These are phyloP conservation scores for Coniochaeta prunicola DNA, from an alignment of 2,329 filamentous ascomycete species.

Conservation along the genomic window DNA sequence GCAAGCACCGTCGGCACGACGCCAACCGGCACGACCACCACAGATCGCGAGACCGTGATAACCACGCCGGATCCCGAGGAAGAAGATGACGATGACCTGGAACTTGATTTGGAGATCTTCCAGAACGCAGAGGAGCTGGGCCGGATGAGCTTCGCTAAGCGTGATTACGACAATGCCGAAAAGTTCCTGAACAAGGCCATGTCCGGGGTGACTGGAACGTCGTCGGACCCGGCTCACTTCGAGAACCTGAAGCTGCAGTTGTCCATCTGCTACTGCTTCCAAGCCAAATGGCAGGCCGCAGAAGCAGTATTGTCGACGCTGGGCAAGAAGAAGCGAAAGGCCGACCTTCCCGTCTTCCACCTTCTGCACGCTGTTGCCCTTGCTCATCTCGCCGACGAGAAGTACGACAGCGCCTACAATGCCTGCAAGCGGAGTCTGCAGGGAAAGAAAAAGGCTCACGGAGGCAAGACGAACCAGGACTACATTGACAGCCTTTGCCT, in stretches of 20 bases:
- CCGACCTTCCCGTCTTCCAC: neutral
- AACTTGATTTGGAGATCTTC: slow-evolving; percentile 1
- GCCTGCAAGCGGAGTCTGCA: neutral
- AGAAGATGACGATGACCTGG: slow-evolving; percentile 1
- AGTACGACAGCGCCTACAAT: neutral
- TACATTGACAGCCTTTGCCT: slow-evolving; percentile 1
- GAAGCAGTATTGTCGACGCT: neutral
- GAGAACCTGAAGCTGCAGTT: slow-evolving; percentile 2
- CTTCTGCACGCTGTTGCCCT: slow-evolving; percentile 1
- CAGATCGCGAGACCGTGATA: neutral
- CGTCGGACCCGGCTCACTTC: neutral
- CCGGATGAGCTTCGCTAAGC: slow-evolving; percentile 1
- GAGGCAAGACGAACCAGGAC: slow-evolving; percentile 2
- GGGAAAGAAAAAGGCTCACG: slow-evolving; percentile 2
- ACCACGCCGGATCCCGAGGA: neutral
- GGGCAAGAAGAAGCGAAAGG: slow-evolving; percentile 3
- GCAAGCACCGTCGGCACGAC: neutral
- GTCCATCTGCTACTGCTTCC: slow-evolving; percentile 1
- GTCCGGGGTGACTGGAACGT: neutral
- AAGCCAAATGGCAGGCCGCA: neutral
- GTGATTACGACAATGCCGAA: slow-evolving; percentile 1
- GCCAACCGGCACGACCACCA: neutral
- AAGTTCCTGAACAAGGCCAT: slow-evolving; percentile 1
- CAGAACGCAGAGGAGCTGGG: neutral
- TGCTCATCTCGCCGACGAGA: neutral